Percentiles rank a stretch among this genome's conserved stretches.
Evolutionary conservation across 192 early-diverging fungal species (phyloP).

Genomic region (Kappamyces sp.): DNA sequence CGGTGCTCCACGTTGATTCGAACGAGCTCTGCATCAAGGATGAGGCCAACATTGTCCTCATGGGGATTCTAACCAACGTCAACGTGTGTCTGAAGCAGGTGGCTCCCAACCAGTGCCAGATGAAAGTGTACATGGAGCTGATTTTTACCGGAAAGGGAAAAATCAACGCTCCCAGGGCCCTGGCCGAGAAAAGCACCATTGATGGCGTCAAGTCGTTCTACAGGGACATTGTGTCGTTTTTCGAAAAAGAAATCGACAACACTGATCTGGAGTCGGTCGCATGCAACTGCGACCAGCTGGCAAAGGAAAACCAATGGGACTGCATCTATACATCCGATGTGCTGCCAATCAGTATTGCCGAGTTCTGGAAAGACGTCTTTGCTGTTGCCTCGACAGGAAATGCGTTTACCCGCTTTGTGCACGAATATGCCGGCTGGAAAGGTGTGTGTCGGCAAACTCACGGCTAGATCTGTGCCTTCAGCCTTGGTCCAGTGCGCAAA

Average conservation of each 20-base stretch:
- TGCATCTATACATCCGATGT: too few relatives aligned
- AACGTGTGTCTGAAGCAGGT: background rate
- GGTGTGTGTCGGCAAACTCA: too few relatives aligned
- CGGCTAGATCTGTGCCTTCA: too few relatives aligned
- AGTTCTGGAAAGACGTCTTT: too few relatives aligned
- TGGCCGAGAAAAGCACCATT: constrained; percentile 10
- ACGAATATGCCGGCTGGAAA: too few relatives aligned
- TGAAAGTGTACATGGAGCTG: constrained; percentile 5
- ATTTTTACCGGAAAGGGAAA: constrained; percentile 15
- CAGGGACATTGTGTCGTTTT: background rate
- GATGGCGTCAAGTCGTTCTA: constrained; percentile 8
- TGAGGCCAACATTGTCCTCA: constrained; percentile 5
- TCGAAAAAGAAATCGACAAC: background rate
- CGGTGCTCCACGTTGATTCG: background rate
- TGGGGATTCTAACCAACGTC: constrained; percentile 2
- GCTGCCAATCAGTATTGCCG: too few relatives aligned
- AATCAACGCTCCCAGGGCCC: background rate
- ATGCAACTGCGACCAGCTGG: too few relatives aligned
- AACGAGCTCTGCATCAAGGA: constrained; percentile 2
- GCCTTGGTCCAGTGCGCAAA: too few relatives aligned
- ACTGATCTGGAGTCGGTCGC: too few relatives aligned
- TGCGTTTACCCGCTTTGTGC: too few relatives aligned
- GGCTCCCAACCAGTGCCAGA: background rate
- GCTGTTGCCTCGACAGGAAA: too few relatives aligned
- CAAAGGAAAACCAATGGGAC: too few relatives aligned